phyloP scores from a whole-genome alignment of 345 rosid genomes.

The Iberis pinnata region DNA sequence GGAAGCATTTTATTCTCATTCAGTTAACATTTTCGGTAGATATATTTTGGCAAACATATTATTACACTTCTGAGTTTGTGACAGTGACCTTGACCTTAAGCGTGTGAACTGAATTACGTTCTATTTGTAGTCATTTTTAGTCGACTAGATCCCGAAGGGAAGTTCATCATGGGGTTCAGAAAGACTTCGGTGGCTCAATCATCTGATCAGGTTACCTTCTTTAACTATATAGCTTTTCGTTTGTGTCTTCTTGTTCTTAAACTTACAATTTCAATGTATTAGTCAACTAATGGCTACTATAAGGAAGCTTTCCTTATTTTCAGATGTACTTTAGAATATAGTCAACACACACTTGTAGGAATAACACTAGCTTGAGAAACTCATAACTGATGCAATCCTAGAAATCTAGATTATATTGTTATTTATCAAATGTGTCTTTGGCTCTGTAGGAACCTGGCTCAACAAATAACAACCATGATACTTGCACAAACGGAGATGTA shows the following conservation, averaged over 20 bases:
- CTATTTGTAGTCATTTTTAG: slow-evolving; percentile 73
- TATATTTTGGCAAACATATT: slow-evolving; percentile 16
- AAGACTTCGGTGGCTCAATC: slow-evolving; percentile 64
- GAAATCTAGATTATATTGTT: slow-evolving; percentile 3
- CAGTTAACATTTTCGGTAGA: slow-evolving; percentile 1
- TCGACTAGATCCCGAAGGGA: slow-evolving; percentile 89
- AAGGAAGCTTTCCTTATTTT: slow-evolving; percentile 13
- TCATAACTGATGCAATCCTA: not conserved
- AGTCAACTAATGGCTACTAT: slow-evolving; percentile 9
- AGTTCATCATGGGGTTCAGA: slow-evolving; percentile 88
- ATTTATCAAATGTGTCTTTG: slow-evolving; percentile 18
- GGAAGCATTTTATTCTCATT: slow-evolving; percentile 8
- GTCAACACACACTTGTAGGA: slow-evolving; percentile 7
- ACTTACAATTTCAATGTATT: slow-evolving; percentile 1
- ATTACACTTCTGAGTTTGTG: slow-evolving; percentile 6
- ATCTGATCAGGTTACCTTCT: slow-evolving; percentile 70
- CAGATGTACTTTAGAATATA: slow-evolving; percentile 9
- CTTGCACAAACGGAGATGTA: slow-evolving; percentile 52
- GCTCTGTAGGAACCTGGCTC: slow-evolving; percentile 62
- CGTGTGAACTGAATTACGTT: slow-evolving; percentile 23
- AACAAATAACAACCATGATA: slow-evolving; percentile 37
- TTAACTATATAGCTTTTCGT: slow-evolving; percentile 8
- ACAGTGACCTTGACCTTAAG: slow-evolving; percentile 9
- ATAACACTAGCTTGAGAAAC: not conserved
- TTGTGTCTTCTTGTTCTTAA: slow-evolving; percentile 4